These are phyloP conservation scores for Fusarium setosum DNA, from an alignment of 2,329 filamentous ascomycete species.

Conservation along the genomic window DNA sequence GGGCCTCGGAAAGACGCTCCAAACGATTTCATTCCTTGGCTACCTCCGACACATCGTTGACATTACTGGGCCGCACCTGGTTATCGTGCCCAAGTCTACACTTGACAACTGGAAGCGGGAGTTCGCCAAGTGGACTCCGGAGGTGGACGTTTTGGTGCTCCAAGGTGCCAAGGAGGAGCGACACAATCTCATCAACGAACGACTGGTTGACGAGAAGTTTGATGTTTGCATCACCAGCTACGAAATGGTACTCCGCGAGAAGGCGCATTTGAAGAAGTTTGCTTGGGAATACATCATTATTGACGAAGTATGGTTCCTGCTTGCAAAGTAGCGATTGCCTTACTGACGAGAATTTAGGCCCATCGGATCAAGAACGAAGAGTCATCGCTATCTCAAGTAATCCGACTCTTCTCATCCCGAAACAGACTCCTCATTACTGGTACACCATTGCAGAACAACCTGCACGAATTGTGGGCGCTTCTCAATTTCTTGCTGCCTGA, in stretches of 20 bases:
- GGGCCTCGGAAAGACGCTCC: constrained; percentile 96
- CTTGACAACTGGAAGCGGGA: constrained; percentile 99
- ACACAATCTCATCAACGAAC: constrained; percentile 86
- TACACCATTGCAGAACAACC: constrained; percentile 96
- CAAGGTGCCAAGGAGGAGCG: constrained; percentile 97
- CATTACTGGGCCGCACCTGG: constrained; percentile 89
- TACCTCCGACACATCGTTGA: constrained; percentile 92
- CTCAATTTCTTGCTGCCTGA: constrained; percentile 98
- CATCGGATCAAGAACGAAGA: constrained; percentile 99
- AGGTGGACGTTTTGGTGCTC: constrained; percentile 92
- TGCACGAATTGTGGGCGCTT: constrained; percentile 97
- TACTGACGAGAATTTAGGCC: constrained; percentile 55
- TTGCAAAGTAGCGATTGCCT: not conserved
- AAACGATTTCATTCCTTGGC: constrained; percentile 96
- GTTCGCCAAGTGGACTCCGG: constrained; percentile 93
- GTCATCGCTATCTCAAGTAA: constrained; percentile 95
- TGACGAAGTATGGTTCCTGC: constrained; percentile 71
- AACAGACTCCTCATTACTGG: constrained; percentile 96
- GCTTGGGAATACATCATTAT: constrained; percentile 99
- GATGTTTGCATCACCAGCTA: constrained; percentile 99
- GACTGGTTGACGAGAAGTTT: constrained; percentile 93
- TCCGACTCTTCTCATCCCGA: constrained; percentile 93
- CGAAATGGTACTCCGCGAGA: constrained; percentile 98
- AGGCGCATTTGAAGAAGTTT: constrained; percentile 94
- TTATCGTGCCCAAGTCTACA: constrained; percentile 95